These are phyloP conservation scores for Globisporangium mamillatum DNA, from an alignment of 352 stramenopile genomes.

Conservation along the genomic window DNA sequence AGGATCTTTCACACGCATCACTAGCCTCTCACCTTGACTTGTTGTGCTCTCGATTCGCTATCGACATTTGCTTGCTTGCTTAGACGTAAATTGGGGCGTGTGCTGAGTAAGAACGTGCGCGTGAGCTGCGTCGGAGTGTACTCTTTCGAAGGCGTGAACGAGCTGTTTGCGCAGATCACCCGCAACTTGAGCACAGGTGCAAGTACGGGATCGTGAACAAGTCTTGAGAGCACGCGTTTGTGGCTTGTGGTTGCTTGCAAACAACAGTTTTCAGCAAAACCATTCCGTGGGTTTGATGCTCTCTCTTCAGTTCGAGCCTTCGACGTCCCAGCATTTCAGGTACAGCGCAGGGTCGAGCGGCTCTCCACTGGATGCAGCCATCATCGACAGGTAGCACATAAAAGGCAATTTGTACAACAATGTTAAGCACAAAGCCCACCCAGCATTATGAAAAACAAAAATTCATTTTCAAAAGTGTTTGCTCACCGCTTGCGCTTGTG, in stretches of 20 bases:
- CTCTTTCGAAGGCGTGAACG: slow-evolving; percentile 93
- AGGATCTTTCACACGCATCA: not conserved
- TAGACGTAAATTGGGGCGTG: slow-evolving; percentile 90
- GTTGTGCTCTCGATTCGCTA: not conserved
- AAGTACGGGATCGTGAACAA: not conserved
- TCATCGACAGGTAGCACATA: not conserved
- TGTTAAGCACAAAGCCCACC: not conserved
- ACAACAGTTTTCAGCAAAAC: not conserved
- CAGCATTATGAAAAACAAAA: not conserved
- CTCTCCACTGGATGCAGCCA: not conserved
- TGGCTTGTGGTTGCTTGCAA: not conserved
- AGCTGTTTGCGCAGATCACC: slow-evolving; percentile 65
- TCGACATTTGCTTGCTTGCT: not conserved
- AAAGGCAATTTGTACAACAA: not conserved
- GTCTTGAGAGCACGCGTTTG: not conserved
- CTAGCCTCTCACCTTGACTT: not conserved
- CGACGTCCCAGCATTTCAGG: slow-evolving; percentile 40
- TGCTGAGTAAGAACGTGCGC: slow-evolving; percentile 91
- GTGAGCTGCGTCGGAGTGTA: slow-evolving; percentile 94
- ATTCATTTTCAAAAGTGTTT: not conserved
- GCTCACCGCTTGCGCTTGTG: slow-evolving; percentile 26
- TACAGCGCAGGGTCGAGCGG: slow-evolving; percentile 31
- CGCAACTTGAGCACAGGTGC: not conserved
- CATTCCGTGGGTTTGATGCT: not conserved
- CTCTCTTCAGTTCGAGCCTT: not conserved